Evolutionary conservation across 257 asterid genomes (phyloP).

Genomic region (Thymus quinquecostatus): DNA sequence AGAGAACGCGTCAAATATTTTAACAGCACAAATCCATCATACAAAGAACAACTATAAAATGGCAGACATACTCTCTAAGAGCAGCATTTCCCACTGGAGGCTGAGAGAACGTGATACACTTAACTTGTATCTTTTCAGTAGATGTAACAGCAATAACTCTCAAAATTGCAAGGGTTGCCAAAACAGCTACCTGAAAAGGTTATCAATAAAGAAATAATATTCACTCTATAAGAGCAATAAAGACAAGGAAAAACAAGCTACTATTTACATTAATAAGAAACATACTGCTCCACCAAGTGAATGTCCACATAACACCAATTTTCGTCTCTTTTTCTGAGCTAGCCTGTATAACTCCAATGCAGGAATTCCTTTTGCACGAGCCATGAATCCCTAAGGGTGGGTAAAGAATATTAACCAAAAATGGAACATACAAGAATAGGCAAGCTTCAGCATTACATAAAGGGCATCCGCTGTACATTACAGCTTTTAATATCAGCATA

Average conservation of each 20-base stretch:
- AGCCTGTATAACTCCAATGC: slow-evolving; percentile 93
- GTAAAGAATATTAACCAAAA: slow-evolving; percentile 25
- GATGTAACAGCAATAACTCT: slow-evolving; percentile 83
- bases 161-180: slow-evolving; percentile 94
- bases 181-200: slow-evolving; percentile 80
- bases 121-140: slow-evolving; percentile 81
- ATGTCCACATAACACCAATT: slow-evolving; percentile 92
- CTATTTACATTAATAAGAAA: slow-evolving; percentile 8
- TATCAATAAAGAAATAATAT: slow-evolving; percentile 28
- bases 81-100: slow-evolving; percentile 99
- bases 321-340: slow-evolving; percentile 87
- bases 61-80: slow-evolving; percentile 75
- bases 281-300: slow-evolving; percentile 98
- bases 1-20: slow-evolving; percentile 28
- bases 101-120: slow-evolving; percentile 97
- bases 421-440: slow-evolving; percentile 15
- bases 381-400: slow-evolving; percentile 87
- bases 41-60: slow-evolving; percentile 26
- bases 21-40: slow-evolving; percentile 18
- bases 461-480: slow-evolving; percentile 17
- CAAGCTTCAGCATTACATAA: slow-evolving; percentile 5
- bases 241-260: slow-evolving; percentile 26
- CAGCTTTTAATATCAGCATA: slow-evolving; percentile 19
- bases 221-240: slow-evolving; percentile 6
- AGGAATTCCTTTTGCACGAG: slow-evolving; percentile 99